Percentiles rank a stretch among this genome's conserved stretches.
These are phyloP conservation scores for Abortiporus biennis DNA, from an alignment of 1,284 basidiomycete genomes.

Conservation along the genomic window DNA sequence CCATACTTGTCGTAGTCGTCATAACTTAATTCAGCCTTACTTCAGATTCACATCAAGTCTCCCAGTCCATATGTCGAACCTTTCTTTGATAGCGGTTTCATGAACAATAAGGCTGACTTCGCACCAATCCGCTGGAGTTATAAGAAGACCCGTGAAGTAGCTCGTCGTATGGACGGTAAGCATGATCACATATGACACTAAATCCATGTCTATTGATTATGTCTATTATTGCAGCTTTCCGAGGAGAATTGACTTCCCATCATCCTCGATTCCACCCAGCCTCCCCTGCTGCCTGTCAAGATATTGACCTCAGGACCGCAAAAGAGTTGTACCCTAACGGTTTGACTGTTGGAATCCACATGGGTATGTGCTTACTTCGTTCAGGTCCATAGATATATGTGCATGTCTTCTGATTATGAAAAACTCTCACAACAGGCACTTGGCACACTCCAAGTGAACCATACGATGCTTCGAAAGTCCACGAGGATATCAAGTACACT, in stretches of 20 bases:
- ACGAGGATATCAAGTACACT: slow-evolving; percentile 59
- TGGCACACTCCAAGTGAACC: slow-evolving; percentile 54
- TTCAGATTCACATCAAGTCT: slow-evolving; percentile 57
- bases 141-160: slow-evolving; percentile 68
- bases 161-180: slow-evolving; percentile 65
- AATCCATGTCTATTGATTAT: not conserved
- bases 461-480: slow-evolving; percentile 51
- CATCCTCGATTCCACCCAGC: slow-evolving; percentile 70
- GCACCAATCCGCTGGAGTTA: slow-evolving; percentile 74
- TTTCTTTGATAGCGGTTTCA: slow-evolving; percentile 65
- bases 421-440: slow-evolving; percentile 30
- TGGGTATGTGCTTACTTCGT: slow-evolving; percentile 36
- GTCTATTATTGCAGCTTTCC: slow-evolving; percentile 40
- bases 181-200: not conserved
- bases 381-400: not conserved
- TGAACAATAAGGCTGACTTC: slow-evolving; percentile 73
- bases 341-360: slow-evolving; percentile 66
- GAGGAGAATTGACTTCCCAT: slow-evolving; percentile 64
- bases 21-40: not conserved
- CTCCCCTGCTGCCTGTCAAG: slow-evolving; percentile 49
- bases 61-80: slow-evolving; percentile 58
- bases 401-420: no score
- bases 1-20: not conserved
- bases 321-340: slow-evolving; percentile 54
- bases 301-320: slow-evolving; percentile 66